A percentile compares a stretch with the other conserved stretches of the same genome.
Conservation (phyloP, 371 early-diverging fungal genomes). For the Mucor lusitanicus region DNA sequence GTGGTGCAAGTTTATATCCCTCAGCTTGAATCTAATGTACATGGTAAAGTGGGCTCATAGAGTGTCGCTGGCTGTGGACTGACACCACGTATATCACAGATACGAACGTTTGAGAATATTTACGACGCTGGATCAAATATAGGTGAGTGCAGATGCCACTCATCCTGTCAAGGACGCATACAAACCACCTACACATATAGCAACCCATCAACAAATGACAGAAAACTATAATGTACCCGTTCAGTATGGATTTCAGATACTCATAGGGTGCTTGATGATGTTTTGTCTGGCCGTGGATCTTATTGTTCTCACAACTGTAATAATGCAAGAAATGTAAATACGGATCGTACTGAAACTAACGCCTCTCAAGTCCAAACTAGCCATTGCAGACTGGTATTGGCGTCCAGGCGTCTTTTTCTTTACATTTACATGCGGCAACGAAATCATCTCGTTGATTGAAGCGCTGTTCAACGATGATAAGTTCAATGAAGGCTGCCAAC, state of each 20-base stretch:
- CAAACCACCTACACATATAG: not conserved
- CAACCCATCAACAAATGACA: not conserved
- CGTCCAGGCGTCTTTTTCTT: slow-evolving; percentile 26
- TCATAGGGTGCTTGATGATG: slow-evolving; percentile 21
- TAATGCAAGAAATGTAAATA: not conserved
- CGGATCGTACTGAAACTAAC: not conserved
- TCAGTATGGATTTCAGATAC: slow-evolving; percentile 12
- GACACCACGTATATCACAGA: not conserved
- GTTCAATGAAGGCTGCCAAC: slow-evolving; percentile 7
- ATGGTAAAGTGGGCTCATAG: slow-evolving; percentile 6
- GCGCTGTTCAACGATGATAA: slow-evolving; percentile 4
- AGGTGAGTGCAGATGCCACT: not conserved
- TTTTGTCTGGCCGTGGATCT: slow-evolving; percentile 24
- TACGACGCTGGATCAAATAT: slow-evolving; percentile 16
- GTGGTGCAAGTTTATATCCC: slow-evolving; percentile 17
- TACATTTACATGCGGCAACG: slow-evolving; percentile 14
- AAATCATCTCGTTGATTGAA: slow-evolving; percentile 1
- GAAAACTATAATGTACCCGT: not conserved
- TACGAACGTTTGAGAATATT: slow-evolving; percentile 8
- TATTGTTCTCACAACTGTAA: slow-evolving; percentile 25
- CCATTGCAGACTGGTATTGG: slow-evolving; percentile 29
- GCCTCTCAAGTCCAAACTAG: slow-evolving; percentile 14
- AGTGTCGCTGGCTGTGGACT: not conserved
- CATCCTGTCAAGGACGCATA: not conserved
- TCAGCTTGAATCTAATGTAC: slow-evolving; percentile 21